Percentiles rank a stretch among this genome's conserved stretches.
Evolutionary conservation across 1,139 yeast genomes (phyloP).

Genomic region (Suhomyces bolitotheri): DNA sequence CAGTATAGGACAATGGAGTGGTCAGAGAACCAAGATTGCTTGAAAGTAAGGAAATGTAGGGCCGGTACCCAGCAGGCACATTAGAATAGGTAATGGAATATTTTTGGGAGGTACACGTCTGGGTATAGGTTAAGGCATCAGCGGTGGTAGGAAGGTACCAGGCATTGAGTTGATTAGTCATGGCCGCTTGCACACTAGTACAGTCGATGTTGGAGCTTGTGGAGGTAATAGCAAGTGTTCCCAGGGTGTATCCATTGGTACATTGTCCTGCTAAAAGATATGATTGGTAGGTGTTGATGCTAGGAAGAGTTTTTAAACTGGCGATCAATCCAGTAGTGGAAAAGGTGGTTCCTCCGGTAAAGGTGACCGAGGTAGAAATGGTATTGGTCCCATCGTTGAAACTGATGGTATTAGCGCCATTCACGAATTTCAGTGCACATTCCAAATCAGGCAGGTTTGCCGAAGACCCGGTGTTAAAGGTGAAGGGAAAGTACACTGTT

Average conservation of each 20-base stretch:
- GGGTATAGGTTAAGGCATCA: background rate
- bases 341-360: conserved; percentile 15
- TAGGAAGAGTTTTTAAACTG: conserved; percentile 13
- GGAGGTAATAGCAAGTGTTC: conserved; percentile 24
- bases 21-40: background rate
- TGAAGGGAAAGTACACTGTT: conserved; percentile 25
- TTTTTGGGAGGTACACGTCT: background rate
- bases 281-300: conserved; percentile 18
- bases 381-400: conserved; percentile 30
- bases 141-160: conserved; percentile 21
- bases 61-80: conserved; percentile 1
- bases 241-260: conserved; percentile 25
- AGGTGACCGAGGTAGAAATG: conserved; percentile 20
- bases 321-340: background rate
- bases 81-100: background rate
- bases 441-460: conserved; percentile 21
- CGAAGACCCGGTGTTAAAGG: conserved; percentile 30
- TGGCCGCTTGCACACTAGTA: conserved; percentile 20
- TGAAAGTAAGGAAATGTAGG: background rate
- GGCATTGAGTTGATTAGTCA: conserved; percentile 24
- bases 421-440: conserved; percentile 21
- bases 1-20: background rate
- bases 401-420: conserved; percentile 29
- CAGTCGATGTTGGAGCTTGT: conserved; percentile 23
- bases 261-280: conserved; percentile 25